These are phyloP conservation scores for Spencermartinsiella europaea DNA, from an alignment of 805 yeast species.

Conservation along the genomic window DNA sequence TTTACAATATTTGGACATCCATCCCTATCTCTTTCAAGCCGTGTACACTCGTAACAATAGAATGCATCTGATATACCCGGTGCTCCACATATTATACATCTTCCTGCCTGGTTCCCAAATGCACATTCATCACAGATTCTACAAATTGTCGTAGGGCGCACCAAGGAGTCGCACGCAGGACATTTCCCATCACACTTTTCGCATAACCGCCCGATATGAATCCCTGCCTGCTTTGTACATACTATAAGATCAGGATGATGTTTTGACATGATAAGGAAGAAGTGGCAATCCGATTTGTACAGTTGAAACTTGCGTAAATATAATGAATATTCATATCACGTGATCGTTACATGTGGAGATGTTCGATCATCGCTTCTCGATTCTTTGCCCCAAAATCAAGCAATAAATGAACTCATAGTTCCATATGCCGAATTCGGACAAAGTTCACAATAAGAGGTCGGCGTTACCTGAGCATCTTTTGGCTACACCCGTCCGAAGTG, in stretches of 20 bases:
- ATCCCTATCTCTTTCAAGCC: slow-evolving; percentile 73
- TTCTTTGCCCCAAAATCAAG: no score
- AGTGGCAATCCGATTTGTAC: no score
- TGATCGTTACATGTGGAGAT: no score
- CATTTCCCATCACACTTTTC: slow-evolving; percentile 87
- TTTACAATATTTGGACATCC: slow-evolving; percentile 88
- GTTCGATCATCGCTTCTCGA: no score
- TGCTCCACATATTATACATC: slow-evolving; percentile 75
- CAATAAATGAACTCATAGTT: no score
- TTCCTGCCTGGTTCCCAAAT: slow-evolving; percentile 55
- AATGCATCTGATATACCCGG: slow-evolving; percentile 64
- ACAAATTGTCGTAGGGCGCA: slow-evolving; percentile 61
- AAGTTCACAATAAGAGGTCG: not conserved
- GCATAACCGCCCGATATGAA: slow-evolving; percentile 64
- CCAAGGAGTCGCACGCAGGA: slow-evolving; percentile 84
- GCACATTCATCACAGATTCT: slow-evolving; percentile 83
- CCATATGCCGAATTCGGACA: not conserved
- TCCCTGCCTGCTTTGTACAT: slow-evolving; percentile 84
- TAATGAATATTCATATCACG: no score
- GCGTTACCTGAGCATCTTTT: not conserved
- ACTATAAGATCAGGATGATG: slow-evolving; percentile 81
- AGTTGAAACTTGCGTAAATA: no score
- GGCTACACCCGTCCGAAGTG: not conserved
- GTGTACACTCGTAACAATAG: slow-evolving; percentile 82
- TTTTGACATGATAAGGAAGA: slow-evolving; percentile 57